Conservation (phyloP, 2,329 filamentous ascomycete genomes). For the Daldinia sp. region DNA sequence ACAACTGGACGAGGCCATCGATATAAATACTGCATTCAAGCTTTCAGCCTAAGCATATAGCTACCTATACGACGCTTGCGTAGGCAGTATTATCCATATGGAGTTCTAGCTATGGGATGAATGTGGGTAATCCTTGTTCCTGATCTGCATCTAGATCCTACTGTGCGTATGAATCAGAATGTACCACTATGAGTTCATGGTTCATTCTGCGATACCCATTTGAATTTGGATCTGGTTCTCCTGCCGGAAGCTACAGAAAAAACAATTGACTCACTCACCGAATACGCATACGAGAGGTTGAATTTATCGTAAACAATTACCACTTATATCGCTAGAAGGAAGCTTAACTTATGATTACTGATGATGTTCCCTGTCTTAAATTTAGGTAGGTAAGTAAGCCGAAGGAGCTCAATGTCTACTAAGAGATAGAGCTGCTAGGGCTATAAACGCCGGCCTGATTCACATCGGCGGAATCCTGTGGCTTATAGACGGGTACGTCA, state of each 20-base stretch:
- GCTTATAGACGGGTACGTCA: neutral
- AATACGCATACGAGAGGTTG: neutral
- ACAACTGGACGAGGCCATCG: neutral
- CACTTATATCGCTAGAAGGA: neutral
- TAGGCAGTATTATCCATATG: neutral
- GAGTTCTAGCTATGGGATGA: neutral
- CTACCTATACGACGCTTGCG: neutral
- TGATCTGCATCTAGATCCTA: neutral
- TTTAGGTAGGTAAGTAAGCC: neutral
- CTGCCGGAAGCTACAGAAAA: neutral
- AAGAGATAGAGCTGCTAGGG: neutral
- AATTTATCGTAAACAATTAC: neutral
- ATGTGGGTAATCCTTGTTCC: neutral
- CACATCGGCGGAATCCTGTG: neutral
- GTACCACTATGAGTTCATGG: neutral
- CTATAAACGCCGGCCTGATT: neutral
- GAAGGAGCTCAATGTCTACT: neutral
- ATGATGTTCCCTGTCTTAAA: neutral
- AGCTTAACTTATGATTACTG: neutral
- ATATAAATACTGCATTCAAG: neutral
- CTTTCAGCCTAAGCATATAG: neutral
- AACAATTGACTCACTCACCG: neutral
- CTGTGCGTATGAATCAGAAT: neutral
- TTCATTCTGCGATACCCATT: neutral
- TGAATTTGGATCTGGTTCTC: neutral